These are phyloP conservation scores for Solanum arcanum DNA, from an alignment of 257 asterid species.

Conservation along the genomic window DNA sequence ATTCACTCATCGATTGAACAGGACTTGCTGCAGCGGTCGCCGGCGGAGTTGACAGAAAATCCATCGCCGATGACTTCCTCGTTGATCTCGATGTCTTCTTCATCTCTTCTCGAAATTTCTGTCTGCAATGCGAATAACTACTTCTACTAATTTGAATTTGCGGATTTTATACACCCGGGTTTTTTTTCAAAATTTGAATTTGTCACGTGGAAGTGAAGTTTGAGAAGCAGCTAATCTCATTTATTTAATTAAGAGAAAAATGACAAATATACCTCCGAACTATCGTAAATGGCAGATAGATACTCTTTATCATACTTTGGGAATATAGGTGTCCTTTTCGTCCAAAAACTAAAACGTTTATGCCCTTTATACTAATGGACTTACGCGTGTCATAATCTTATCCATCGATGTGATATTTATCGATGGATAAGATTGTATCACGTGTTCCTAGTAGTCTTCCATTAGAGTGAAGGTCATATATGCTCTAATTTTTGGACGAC, in stretches of 20 bases:
- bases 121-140: background rate
- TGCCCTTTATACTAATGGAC: no score
- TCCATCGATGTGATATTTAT: no score
- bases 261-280: no score
- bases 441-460: no score
- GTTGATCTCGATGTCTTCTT: constrained; percentile 27
- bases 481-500: no score
- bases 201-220: background rate
- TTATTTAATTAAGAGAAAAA: background rate
- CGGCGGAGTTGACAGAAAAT: constrained; percentile 19
- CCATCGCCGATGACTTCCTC: constrained; percentile 32
- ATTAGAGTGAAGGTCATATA: no score
- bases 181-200: background rate
- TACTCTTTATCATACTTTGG: no score
- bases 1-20: constrained; percentile 29
- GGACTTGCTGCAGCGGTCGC: constrained; percentile 22
- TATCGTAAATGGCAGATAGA: no score
- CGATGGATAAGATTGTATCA: no score
- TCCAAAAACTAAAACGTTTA: no score
- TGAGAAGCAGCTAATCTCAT: background rate
- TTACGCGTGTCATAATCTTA: no score
- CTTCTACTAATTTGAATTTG: background rate
- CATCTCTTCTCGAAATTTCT: constrained; percentile 11
- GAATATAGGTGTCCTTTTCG: no score
- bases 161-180: background rate